These are phyloP conservation scores for Paecilomyces formosus DNA, from an alignment of 2,329 filamentous ascomycete species.

Conservation along the genomic window DNA sequence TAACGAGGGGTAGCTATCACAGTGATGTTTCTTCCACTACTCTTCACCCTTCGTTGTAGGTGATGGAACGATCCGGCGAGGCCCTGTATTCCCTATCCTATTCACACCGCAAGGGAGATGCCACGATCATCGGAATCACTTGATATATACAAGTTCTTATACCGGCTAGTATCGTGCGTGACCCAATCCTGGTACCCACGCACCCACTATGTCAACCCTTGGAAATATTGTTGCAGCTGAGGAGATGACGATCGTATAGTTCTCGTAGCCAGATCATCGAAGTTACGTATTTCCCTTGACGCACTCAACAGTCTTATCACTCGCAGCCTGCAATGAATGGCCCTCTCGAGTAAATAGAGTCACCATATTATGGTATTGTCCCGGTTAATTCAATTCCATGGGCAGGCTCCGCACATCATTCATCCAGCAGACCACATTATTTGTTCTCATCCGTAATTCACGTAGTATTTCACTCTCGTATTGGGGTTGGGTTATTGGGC, in stretches of 20 bases:
- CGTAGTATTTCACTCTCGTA: background rate
- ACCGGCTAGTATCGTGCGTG: background rate
- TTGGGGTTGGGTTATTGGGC: background rate
- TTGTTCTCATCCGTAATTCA: background rate
- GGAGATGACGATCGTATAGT: background rate
- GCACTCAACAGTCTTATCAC: background rate
- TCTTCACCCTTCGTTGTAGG: no score
- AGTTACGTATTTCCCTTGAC: background rate
- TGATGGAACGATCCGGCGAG: no score
- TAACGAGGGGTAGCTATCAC: no score
- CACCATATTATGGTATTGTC: background rate
- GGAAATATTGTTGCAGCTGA: background rate
- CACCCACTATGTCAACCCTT: background rate
- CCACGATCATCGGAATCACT: background rate
- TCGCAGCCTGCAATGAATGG: background rate
- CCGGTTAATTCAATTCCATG: background rate
- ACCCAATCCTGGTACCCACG: background rate
- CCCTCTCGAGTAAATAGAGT: background rate
- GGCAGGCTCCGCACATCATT: background rate
- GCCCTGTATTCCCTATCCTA: background rate
- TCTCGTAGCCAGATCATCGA: background rate
- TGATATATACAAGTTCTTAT: background rate
- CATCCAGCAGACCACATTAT: background rate
- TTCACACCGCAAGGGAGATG: background rate
- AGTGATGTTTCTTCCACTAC: no score